Evolutionary conservation across 129 eudicot species (phyloP).

Genomic region (Helianthus tuberosus): DNA sequence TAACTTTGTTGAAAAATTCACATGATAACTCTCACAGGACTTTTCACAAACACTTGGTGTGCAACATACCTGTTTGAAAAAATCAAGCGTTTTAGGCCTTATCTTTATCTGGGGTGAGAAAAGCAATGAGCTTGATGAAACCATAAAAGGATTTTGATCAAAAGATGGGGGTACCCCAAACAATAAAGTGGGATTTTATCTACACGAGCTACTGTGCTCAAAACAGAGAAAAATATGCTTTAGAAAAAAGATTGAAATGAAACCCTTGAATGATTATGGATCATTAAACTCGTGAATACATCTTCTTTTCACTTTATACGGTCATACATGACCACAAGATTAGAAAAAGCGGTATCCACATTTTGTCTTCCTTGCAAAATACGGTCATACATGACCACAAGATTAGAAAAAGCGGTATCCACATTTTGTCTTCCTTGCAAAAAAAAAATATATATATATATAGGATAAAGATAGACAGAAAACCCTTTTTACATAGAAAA

Average conservation of each 20-base stretch:
- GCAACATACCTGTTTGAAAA: constrained; percentile 30
- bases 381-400: no score
- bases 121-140: constrained; percentile 27
- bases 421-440: no score
- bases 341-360: constrained; percentile 26
- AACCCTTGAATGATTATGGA: constrained; percentile 44
- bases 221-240: not conserved
- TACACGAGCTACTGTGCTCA: constrained; percentile 14
- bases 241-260: constrained; percentile 22
- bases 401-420: no score
- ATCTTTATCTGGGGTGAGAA: constrained; percentile 39
- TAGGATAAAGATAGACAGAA: no score
- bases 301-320: constrained; percentile 26
- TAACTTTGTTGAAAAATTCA: not conserved
- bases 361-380: constrained; percentile 22
- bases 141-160: constrained; percentile 30
- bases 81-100: constrained; percentile 17
- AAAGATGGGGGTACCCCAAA: constrained; percentile 33
- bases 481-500: no score
- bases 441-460: no score
- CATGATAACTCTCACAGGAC: constrained; percentile 24
- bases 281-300: constrained; percentile 32
- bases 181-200: constrained; percentile 23
- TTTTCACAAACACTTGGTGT: constrained; percentile 37
- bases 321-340: constrained; percentile 12